Evolutionary conservation across 306 rosid genomes (phyloP).

Genomic region (Gastrolobium villosum): DNA sequence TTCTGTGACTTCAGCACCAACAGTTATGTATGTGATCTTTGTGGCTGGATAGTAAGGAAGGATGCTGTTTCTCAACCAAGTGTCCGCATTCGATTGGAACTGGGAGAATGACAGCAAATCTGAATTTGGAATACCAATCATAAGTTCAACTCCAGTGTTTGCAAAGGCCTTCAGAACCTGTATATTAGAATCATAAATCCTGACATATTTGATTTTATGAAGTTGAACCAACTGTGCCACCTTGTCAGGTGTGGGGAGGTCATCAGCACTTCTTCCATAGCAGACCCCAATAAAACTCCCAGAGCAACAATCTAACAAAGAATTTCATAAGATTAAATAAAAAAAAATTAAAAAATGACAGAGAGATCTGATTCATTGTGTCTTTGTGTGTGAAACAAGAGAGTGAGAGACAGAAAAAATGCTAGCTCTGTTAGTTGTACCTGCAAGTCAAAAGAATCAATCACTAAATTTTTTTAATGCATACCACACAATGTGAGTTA

Average conservation of each 20-base stretch:
- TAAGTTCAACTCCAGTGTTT: constrained; percentile 87
- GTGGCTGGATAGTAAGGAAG: constrained; percentile 92
- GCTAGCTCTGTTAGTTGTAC: constrained; percentile 13
- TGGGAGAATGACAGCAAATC: constrained; percentile 91
- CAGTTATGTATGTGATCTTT: constrained; percentile 90
- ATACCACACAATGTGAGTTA: background rate
- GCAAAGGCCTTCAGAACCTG: constrained; percentile 97
- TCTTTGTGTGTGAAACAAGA: background rate
- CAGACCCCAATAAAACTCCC: constrained; percentile 92
- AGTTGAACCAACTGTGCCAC: constrained; percentile 88
- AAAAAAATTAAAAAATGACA: background rate
- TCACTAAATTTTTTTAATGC: background rate
- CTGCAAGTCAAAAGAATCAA: constrained; percentile 27
- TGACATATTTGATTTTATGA: constrained; percentile 81
- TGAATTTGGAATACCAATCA: constrained; percentile 87
- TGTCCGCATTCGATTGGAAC: constrained; percentile 91
- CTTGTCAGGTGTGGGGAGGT: constrained; percentile 96
- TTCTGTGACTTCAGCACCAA: constrained; percentile 96
- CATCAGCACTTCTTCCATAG: constrained; percentile 97
- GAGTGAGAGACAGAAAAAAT: background rate
- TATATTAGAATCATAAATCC: constrained; percentile 86
- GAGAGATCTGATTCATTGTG: background rate
- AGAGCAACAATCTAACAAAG: constrained; percentile 66
- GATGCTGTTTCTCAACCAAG: constrained; percentile 89
- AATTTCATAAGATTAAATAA: constrained; percentile 29